phyloP scores from a whole-genome alignment of 805 yeast species.

The Ogataea saltuana region DNA sequence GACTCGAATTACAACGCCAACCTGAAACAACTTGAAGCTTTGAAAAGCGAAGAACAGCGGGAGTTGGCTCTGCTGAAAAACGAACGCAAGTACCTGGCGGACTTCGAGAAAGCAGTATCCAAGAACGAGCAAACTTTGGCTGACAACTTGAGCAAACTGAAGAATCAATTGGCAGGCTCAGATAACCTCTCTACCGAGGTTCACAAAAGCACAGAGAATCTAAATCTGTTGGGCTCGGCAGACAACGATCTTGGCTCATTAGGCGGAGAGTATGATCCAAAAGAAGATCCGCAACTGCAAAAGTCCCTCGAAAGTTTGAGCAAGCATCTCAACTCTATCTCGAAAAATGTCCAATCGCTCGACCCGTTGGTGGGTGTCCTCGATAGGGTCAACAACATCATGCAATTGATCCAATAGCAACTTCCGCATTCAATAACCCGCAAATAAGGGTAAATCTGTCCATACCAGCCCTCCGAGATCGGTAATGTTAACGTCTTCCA shows the following conservation, averaged over 20 bases:
- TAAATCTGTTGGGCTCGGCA: slow-evolving; percentile 3
- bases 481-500: slow-evolving; percentile 6
- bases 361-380: slow-evolving; percentile 18
- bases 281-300: slow-evolving; percentile 15
- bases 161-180: no score
- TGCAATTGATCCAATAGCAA: slow-evolving; percentile 16
- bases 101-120: slow-evolving; percentile 20
- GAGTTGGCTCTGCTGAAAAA: slow-evolving; percentile 23
- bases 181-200: slow-evolving; percentile 3
- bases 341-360: slow-evolving; percentile 20
- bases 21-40: slow-evolving; percentile 28
- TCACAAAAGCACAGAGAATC: slow-evolving; percentile 6
- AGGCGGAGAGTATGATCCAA: slow-evolving; percentile 16
- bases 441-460: slow-evolving; percentile 25
- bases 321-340: slow-evolving; percentile 17
- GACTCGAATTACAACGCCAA: slow-evolving; percentile 30
- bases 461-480: slow-evolving; percentile 16
- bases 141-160: slow-evolving; percentile 15
- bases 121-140: slow-evolving; percentile 18
- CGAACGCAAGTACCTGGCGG: slow-evolving; percentile 24
- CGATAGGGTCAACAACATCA: slow-evolving; percentile 22
- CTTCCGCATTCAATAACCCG: slow-evolving; percentile 11
- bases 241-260: background rate
- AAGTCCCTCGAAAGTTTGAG: slow-evolving; percentile 13
- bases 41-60: slow-evolving; percentile 24